A percentile compares a stretch with the other conserved stretches of the same genome.
Conservation (phyloP, 805 yeast species). For the Barnettozyma californica region DNA sequence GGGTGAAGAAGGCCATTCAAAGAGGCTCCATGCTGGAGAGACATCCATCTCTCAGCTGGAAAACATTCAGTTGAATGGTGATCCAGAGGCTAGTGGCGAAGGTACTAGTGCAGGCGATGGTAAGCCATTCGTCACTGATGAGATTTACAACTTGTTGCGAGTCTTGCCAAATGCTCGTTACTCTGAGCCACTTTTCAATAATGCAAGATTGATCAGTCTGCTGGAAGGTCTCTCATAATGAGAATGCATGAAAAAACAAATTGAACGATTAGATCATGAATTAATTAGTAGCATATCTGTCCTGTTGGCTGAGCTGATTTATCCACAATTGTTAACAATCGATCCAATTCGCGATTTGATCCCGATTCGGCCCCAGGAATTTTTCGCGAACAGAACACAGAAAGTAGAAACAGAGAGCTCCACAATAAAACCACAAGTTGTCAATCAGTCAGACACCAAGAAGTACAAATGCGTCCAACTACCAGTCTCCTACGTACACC, state of each 20-base stretch:
- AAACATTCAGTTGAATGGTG: conserved; percentile 1
- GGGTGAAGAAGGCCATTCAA: conserved; percentile 1
- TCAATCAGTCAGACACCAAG: not conserved
- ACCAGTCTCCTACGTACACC: conserved; percentile 35
- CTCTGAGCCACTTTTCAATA: conserved; percentile 50
- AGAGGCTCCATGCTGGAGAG: not conserved
- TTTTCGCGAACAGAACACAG: not conserved
- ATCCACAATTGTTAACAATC: no score
- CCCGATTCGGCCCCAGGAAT: conserved; percentile 2
- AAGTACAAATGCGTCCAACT: conserved; percentile 29
- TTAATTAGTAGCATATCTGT: not conserved
- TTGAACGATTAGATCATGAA: not conserved
- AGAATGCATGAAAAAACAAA: not conserved
- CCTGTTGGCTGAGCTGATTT: no score
- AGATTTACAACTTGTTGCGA: conserved; percentile 45
- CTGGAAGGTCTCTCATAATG: conserved; percentile 6
- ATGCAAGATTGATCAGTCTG: conserved; percentile 36
- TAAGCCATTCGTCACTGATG: conserved; percentile 31
- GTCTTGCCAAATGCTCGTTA: conserved; percentile 52
- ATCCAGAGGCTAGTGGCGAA: conserved; percentile 4
- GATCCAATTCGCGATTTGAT: not conserved
- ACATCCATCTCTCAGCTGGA: not conserved
- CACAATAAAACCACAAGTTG: not conserved
- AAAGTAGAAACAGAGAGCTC: not conserved
- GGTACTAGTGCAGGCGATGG: conserved; percentile 4